Conservation (phyloP, 352 stramenopile species). For the Thalassiosira pacifica region DNA sequence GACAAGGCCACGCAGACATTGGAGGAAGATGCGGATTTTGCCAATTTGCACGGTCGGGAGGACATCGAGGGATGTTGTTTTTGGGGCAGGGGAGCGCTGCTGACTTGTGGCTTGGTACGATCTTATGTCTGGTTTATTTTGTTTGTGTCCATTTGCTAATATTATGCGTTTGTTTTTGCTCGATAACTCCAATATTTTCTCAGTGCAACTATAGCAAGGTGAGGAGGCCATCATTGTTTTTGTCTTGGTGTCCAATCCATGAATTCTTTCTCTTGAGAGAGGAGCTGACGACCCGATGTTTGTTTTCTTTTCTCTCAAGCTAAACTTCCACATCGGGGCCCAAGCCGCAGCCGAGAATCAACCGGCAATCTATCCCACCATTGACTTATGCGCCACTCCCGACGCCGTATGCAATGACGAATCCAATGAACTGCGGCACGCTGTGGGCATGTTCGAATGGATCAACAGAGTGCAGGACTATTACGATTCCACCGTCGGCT, state of each 20-base stretch:
- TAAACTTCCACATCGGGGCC: constrained; percentile 40
- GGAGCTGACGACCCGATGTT: not conserved
- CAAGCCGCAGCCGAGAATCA: constrained; percentile 36
- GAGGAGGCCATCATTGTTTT: not conserved
- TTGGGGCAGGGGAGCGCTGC: constrained; percentile 12
- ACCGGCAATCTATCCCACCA: constrained; percentile 37
- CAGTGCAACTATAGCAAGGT: constrained; percentile 35
- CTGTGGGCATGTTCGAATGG: constrained; percentile 44
- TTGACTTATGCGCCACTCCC: constrained; percentile 43
- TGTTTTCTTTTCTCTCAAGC: not conserved
- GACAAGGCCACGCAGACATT: not conserved
- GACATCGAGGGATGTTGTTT: constrained; percentile 29
- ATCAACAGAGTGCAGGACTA: constrained; percentile 1
- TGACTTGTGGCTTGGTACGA: constrained; percentile 27
- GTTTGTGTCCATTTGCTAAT: too few relatives aligned
- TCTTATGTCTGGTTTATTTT: too few relatives aligned
- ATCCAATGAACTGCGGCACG: constrained; percentile 16
- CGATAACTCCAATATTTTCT: too few relatives aligned
- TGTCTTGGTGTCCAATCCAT: too few relatives aligned
- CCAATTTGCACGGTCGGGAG: constrained; percentile 2
- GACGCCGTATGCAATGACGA: constrained; percentile 25
- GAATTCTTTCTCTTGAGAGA: not conserved
- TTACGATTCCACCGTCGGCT: not conserved
- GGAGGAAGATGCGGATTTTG: not conserved
- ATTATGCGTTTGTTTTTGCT: too few relatives aligned